Evolutionary conservation across 1,139 yeast species (phyloP).

Genomic region (Pichia sp.): DNA sequence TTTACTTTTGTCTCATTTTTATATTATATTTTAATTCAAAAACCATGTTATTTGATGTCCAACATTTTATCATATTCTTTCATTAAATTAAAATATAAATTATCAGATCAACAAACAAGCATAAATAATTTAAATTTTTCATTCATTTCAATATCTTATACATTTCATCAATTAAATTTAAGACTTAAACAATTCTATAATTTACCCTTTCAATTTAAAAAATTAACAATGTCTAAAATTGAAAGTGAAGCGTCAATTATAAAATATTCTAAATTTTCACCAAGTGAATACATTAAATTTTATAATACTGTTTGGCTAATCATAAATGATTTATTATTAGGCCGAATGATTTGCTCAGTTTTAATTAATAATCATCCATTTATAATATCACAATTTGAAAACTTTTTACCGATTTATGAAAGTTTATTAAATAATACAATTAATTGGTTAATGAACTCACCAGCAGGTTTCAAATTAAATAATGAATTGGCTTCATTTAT

Average conservation of each 20-base stretch:
- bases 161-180: slow-evolving; percentile 71
- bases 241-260: slow-evolving; percentile 29
- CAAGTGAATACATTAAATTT: slow-evolving; percentile 76
- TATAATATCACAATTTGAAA: slow-evolving; percentile 27
- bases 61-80: slow-evolving; percentile 14
- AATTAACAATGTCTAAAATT: slow-evolving; percentile 35
- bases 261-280: slow-evolving; percentile 34
- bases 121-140: slow-evolving; percentile 5
- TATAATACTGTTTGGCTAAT: slow-evolving; percentile 88
- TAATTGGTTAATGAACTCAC: slow-evolving; percentile 77
- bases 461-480: slow-evolving; percentile 91
- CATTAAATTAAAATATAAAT: slow-evolving; percentile 3
- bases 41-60: slow-evolving; percentile 10
- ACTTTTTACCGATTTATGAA: slow-evolving; percentile 30
- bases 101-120: not conserved
- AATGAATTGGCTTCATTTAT: slow-evolving; percentile 78
- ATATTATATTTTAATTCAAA: slow-evolving; percentile 11
- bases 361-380: slow-evolving; percentile 40
- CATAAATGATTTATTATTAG: slow-evolving; percentile 73
- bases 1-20: slow-evolving; percentile 7
- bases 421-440: slow-evolving; percentile 42
- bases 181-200: slow-evolving; percentile 71
- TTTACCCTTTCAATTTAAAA: slow-evolving; percentile 75
- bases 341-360: slow-evolving; percentile 52
- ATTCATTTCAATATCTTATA: slow-evolving; percentile 23